A percentile compares a stretch with the other conserved stretches of the same genome.
These are phyloP conservation scores for Candida incommunis DNA, from an alignment of 805 yeast genomes.

Conservation along the genomic window DNA sequence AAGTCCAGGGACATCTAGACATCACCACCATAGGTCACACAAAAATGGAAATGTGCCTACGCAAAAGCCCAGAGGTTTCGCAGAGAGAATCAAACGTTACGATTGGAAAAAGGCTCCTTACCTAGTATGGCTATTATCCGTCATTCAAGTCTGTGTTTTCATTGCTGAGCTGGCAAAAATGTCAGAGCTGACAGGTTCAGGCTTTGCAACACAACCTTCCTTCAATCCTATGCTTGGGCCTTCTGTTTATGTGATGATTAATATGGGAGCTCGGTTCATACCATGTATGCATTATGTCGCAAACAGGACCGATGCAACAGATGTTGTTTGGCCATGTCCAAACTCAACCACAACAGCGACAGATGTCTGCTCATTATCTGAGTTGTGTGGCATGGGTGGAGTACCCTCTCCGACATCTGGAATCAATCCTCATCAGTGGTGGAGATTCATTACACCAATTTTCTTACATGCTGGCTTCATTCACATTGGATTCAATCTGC, in stretches of 20 bases:
- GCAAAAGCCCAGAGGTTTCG: background rate
- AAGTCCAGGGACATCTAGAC: too few species aligned
- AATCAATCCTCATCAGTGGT: slow-evolving; percentile 48
- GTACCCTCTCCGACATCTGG: slow-evolving; percentile 20
- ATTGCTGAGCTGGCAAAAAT: slow-evolving; percentile 44
- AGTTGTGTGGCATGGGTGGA: slow-evolving; percentile 50
- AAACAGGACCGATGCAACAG: slow-evolving; percentile 34
- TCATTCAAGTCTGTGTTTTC: slow-evolving; percentile 36
- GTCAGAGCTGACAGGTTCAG: slow-evolving; percentile 46
- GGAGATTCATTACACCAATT: slow-evolving; percentile 53
- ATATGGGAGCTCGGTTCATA: slow-evolving; percentile 56
- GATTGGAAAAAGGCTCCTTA: slow-evolving; percentile 18
- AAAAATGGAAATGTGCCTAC: background rate
- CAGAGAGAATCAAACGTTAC: background rate
- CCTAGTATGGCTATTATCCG: slow-evolving; percentile 15
- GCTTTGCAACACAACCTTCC: slow-evolving; percentile 54
- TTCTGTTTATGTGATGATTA: slow-evolving; percentile 47
- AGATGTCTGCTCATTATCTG: slow-evolving; percentile 40
- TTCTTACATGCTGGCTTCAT: slow-evolving; percentile 63
- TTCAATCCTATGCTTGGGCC: slow-evolving; percentile 76
- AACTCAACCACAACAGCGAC: slow-evolving; percentile 43
- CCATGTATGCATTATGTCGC: slow-evolving; percentile 52
- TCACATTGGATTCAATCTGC: slow-evolving; percentile 49
- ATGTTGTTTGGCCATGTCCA: slow-evolving; percentile 48
- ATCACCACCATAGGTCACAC: background rate